Conservation (phyloP, 2,329 filamentous ascomycete species). For the Rhynchosporium graminicola region DNA sequence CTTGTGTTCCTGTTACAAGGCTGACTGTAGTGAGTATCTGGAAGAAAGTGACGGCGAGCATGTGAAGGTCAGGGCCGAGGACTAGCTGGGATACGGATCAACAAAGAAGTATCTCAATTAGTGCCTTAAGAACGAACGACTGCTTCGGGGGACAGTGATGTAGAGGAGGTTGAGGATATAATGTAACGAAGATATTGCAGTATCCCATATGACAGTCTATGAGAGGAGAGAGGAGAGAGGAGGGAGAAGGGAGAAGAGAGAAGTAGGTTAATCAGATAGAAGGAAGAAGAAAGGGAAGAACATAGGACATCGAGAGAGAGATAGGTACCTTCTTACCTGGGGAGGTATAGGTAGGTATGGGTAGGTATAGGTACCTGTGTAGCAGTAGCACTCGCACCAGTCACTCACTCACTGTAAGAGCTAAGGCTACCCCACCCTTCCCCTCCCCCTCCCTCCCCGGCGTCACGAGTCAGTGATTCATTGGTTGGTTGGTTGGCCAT, state of each 20-base stretch:
- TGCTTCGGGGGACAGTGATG: not conserved
- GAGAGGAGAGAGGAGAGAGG: not conserved
- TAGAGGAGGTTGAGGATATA: not conserved
- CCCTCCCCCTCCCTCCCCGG: not conserved
- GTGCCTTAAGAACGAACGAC: not conserved
- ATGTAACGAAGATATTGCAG: not conserved
- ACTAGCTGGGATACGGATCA: not conserved
- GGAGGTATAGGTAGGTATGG: not conserved
- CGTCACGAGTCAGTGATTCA: not conserved
- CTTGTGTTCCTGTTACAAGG: conserved; percentile 14
- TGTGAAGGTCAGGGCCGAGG: conserved; percentile 6
- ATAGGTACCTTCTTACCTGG: too few species aligned
- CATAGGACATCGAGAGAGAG: too few species aligned
- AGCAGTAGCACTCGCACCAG: not conserved
- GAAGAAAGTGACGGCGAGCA: not conserved
- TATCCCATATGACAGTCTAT: not conserved
- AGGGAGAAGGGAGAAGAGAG: not conserved
- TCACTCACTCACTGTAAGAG: not conserved
- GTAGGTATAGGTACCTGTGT: not conserved
- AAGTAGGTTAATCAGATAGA: too few species aligned
- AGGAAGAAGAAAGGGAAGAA: too few species aligned
- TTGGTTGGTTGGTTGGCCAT: not conserved
- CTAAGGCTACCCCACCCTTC: not conserved
- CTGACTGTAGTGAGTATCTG: conserved; percentile 12
- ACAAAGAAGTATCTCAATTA: conserved; percentile 1